A percentile compares a stretch with the other conserved stretches of the same genome.
phyloP scores from a whole-genome alignment of 768 basidiomycete genomes.

The Clitopilus hobsonii region DNA sequence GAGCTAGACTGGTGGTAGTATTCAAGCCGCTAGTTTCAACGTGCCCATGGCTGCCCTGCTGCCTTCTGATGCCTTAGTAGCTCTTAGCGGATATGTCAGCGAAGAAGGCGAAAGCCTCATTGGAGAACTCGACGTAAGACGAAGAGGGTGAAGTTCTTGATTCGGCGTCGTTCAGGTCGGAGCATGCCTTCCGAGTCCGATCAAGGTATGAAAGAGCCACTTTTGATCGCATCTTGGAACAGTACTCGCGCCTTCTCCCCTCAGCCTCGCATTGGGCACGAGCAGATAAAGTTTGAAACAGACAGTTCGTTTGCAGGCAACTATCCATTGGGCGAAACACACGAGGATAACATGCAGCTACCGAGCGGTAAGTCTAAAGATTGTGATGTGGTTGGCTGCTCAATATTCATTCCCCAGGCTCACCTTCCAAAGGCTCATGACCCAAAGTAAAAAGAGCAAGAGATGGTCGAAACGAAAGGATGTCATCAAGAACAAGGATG shows the following conservation, averaged over 20 bases:
- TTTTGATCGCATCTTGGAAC: constrained; percentile 88
- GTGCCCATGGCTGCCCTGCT: constrained; percentile 51
- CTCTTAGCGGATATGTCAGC: constrained; percentile 35
- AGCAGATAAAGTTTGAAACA: too few relatives aligned
- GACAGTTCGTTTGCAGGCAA: too few relatives aligned
- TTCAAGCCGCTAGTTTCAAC: constrained; percentile 29
- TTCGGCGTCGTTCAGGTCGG: constrained; percentile 68
- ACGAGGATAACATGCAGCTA: too few relatives aligned
- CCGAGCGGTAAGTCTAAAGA: too few relatives aligned
- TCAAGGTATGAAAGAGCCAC: constrained; percentile 89
- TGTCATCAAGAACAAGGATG: not conserved
- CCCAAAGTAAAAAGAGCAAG: too few relatives aligned
- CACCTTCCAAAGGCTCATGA: too few relatives aligned
- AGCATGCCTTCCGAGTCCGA: constrained; percentile 74
- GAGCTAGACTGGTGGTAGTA: constrained; percentile 35
- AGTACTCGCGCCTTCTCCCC: too few relatives aligned
- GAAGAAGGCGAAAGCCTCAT: constrained; percentile 59
- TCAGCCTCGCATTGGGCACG: too few relatives aligned
- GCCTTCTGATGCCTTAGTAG: constrained; percentile 29
- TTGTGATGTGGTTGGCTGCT: too few relatives aligned
- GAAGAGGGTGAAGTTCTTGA: constrained; percentile 82
- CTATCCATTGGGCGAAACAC: too few relatives aligned
- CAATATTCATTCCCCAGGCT: too few relatives aligned
- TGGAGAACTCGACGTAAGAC: constrained; percentile 67
- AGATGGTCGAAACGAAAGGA: too few relatives aligned